Conservation (phyloP, 2,329 filamentous ascomycete species). For the Didymella pomorum region DNA sequence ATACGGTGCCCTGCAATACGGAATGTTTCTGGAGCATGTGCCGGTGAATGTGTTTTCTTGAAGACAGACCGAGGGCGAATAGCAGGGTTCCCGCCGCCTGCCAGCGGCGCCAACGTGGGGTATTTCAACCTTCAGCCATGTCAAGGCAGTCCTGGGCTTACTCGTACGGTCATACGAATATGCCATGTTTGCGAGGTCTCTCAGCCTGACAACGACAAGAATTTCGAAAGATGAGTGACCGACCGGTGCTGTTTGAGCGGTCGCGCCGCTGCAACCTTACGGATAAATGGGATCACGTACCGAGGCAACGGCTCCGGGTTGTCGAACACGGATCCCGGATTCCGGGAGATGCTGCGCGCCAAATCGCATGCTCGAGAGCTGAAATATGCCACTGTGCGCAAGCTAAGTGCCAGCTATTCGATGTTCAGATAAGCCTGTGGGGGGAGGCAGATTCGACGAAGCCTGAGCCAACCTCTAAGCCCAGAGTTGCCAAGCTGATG, state of each 20-base stretch:
- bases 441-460: conserved; percentile 29
- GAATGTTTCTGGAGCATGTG: background rate
- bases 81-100: background rate
- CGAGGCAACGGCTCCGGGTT: conserved; percentile 16
- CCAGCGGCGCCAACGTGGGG: conserved; percentile 5
- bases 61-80: background rate
- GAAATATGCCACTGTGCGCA: background rate
- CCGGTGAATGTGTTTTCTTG: background rate
- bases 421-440: conserved; percentile 40
- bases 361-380: conserved; percentile 3
- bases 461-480: conserved; percentile 34
- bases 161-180: background rate
- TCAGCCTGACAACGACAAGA: background rate
- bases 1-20: background rate
- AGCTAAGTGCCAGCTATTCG: conserved; percentile 14
- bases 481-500: conserved; percentile 42
- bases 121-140: conserved; percentile 1
- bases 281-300: conserved; percentile 21
- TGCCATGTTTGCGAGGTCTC: background rate
- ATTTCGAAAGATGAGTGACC: background rate
- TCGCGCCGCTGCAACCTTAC: background rate
- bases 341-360: conserved; percentile 1
- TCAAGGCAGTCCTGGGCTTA: conserved; percentile 7
- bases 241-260: background rate
- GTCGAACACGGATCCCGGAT: conserved; percentile 9